Conservation (phyloP, 441 rosid species). For the Bruguiera hainesii region DNA sequence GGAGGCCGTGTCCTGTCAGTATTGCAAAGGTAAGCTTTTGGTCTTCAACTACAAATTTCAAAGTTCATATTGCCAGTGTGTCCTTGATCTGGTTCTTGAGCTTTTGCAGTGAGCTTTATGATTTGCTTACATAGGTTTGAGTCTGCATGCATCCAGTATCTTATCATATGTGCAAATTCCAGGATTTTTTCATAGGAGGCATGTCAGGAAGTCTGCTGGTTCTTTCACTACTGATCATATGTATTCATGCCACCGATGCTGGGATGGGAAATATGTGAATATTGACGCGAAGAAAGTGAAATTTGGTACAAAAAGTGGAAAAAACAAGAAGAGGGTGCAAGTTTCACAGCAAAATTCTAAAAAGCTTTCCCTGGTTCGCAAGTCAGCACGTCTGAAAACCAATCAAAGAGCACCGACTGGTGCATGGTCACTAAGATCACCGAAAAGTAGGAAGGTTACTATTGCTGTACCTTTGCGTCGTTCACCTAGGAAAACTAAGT, state of each 20-base stretch:
- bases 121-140: background rate
- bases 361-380: constrained; percentile 33
- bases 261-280: constrained; percentile 37
- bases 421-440: constrained; percentile 31
- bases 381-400: constrained; percentile 38
- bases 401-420: constrained; percentile 34
- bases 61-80: background rate
- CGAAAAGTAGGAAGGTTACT: constrained; percentile 48
- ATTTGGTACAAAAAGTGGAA: constrained; percentile 33
- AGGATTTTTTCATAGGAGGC: constrained; percentile 86
- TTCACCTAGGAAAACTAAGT: constrained; percentile 65
- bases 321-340: constrained; percentile 31
- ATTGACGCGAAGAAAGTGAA: constrained; percentile 29
- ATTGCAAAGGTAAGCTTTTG: constrained; percentile 69
- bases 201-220: constrained; percentile 57
- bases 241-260: constrained; percentile 68
- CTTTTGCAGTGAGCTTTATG: background rate
- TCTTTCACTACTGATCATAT: constrained; percentile 35
- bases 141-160: constrained; percentile 3
- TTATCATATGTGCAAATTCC: constrained; percentile 31
- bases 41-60: constrained; percentile 9
- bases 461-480: constrained; percentile 73
- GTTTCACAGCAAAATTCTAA: constrained; percentile 39
- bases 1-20: constrained; percentile 84
- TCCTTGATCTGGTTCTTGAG: background rate